These are phyloP conservation scores for Solanum gandarillasii DNA, from an alignment of 257 asterid genomes.

Conservation along the genomic window DNA sequence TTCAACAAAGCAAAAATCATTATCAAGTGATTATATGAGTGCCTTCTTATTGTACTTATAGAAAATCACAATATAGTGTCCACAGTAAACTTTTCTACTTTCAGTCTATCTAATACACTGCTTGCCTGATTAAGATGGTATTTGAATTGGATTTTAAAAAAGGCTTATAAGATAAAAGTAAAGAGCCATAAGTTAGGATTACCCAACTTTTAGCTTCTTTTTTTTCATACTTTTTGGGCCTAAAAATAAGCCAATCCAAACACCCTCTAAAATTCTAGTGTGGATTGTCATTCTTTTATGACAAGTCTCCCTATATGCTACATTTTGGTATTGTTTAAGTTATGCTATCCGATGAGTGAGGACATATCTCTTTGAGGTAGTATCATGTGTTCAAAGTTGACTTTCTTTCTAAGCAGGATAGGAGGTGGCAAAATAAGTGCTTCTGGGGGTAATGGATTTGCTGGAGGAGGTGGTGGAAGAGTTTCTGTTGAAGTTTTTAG, in stretches of 20 bases:
- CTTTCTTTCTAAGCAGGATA: conserved; percentile 45
- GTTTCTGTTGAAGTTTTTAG: conserved; percentile 56
- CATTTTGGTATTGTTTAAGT: neutral
- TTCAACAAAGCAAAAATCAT: neutral
- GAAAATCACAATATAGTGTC: neutral
- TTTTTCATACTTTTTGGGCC: neutral
- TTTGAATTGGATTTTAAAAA: neutral
- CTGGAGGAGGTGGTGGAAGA: conserved; percentile 98
- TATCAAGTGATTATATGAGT: neutral
- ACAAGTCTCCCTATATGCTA: neutral
- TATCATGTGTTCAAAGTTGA: neutral
- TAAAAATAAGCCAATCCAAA: neutral
- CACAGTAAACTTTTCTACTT: neutral
- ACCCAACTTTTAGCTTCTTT: neutral
- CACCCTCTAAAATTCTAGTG: neutral
- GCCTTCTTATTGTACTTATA: neutral
- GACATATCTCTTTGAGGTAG: neutral
- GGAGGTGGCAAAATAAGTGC: conserved; percentile 78
- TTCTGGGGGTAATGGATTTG: conserved; percentile 86
- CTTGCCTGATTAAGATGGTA: neutral
- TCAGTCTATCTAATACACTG: neutral
- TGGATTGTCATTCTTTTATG: neutral
- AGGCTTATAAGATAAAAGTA: neutral
- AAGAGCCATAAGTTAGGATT: neutral
- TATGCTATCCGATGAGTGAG: neutral